Base-by-base conservation (phyloP, 495 filamentous ascomycete species). In the Lineolata rhizophorae region DNA sequence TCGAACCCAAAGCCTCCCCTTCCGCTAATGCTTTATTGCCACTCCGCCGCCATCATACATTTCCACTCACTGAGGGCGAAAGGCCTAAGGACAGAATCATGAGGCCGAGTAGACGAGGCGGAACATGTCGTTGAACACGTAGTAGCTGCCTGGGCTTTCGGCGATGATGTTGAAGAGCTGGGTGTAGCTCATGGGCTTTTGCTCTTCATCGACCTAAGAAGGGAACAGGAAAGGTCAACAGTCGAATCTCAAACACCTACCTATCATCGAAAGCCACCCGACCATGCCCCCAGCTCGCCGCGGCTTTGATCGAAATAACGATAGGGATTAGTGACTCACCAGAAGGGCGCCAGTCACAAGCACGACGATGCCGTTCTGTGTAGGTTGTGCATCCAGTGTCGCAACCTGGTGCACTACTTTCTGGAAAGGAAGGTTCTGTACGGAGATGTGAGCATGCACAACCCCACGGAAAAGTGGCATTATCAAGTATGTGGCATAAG, bases 111-210 rank as follows among this genome's bases (percentile, higher is more conserved):
- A 83, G 39, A 84, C 62, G 35, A 95, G 62, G 42, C 72, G 72
- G 68, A 93, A 94, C 55, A 92, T 56, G 49, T 95, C 83, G 61
- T 93, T 93, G 57, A 70, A 71, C 46, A 94, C 72, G 49, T 66
- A 91, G 61, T 71, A 93, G 54, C 60, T 68, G 27, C 70, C 75
- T 17, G 42, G 8, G n/a, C 53, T 56, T 18, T 84, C 75, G 21
- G 71, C 73, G 37, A 64, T 49, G 28, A 94, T 68, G 43, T 83
- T 76, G 64, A 93, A 95, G 18, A 58, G 52, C 59, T 95, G 83
- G 20, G 70, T 70, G 56, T 76, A 95, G 61, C 62, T 75, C 66
- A 91, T 80, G 25, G 81, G 77, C 37, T 64, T 61, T 40, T 72
- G 56, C 49, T 79, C 66, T 32, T 78, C 82, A 35, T 93, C 84